Conservation (phyloP, 768 basidiomycete species). For the Dacryopinax primogenitus region DNA sequence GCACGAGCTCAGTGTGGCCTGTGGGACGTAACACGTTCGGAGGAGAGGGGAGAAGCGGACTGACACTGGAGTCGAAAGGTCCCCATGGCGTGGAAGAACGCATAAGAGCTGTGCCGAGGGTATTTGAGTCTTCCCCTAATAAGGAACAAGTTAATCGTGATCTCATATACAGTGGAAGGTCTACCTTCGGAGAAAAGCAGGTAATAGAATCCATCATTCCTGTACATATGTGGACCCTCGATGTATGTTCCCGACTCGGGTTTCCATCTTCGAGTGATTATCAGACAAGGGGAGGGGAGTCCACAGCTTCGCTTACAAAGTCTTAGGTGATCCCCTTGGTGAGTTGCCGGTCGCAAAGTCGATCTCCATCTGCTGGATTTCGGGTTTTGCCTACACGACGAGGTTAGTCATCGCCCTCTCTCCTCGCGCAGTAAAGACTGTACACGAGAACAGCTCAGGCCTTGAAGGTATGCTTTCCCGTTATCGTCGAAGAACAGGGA, state of each 20-base stretch:
- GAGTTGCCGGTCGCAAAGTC: constrained; percentile 19
- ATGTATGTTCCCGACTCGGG: not conserved
- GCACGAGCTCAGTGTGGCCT: not conserved
- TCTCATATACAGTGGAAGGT: not conserved
- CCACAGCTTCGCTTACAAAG: not conserved
- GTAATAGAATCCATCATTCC: not conserved
- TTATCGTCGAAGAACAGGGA: constrained; percentile 27
- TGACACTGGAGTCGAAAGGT: not conserved
- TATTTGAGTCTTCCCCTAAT: too few species aligned
- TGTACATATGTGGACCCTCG: not conserved
- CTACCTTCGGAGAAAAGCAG: not conserved
- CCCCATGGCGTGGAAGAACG: too few species aligned
- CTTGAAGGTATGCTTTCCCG: constrained; percentile 26
- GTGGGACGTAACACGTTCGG: not conserved
- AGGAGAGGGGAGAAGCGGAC: not conserved
- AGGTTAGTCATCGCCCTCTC: too few species aligned
- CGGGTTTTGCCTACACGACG: constrained; percentile 10
- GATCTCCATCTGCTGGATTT: constrained; percentile 22
- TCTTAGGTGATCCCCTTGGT: not conserved
- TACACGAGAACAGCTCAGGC: constrained; percentile 16
- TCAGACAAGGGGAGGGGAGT: not conserved
- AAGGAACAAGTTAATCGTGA: too few species aligned
- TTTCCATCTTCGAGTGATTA: not conserved
- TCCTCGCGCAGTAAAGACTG: too few species aligned
- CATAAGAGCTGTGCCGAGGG: too few species aligned